phyloP scores from a whole-genome alignment of 1,284 basidiomycete species.

The Heterobasidion occidentale region DNA sequence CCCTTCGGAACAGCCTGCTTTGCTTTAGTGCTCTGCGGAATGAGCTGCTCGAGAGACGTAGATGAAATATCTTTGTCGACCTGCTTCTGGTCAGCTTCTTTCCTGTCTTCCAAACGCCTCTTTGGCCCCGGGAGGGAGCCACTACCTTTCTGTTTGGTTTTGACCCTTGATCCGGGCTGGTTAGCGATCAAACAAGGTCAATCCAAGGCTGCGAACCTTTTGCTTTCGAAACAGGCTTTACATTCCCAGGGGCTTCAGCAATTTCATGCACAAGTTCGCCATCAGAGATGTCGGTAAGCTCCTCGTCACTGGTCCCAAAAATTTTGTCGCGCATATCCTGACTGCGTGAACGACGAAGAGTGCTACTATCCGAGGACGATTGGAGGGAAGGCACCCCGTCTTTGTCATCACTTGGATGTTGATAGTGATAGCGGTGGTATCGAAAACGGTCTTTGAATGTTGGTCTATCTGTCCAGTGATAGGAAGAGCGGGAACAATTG shows the following conservation, averaged over 20 bases:
- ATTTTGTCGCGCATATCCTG: slow-evolving; percentile 16
- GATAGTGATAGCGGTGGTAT: not conserved
- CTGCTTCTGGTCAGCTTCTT: not conserved
- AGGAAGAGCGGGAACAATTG: not conserved
- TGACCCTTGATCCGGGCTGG: no score
- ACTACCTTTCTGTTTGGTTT: no score
- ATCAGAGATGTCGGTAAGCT: slow-evolving; percentile 20
- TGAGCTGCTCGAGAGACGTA: not conserved
- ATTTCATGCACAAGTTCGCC: not conserved
- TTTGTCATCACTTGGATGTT: not conserved
- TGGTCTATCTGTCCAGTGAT: not conserved
- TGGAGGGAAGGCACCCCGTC: not conserved
- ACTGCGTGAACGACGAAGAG: slow-evolving; percentile 10
- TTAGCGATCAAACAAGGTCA: not conserved
- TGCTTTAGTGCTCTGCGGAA: not conserved
- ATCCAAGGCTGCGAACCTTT: not conserved
- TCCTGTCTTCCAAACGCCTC: not conserved
- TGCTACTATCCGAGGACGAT: not conserved
- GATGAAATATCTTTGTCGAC: not conserved
- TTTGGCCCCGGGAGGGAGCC: no score
- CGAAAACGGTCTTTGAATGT: not conserved
- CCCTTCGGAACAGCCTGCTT: not conserved
- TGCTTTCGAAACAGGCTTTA: not conserved
- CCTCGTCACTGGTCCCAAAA: slow-evolving; percentile 23
- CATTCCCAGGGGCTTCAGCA: not conserved